Percentiles rank a stretch among this genome's conserved stretches.
Conservation (phyloP, 2,329 filamentous ascomycete genomes). For the Beauveria asiatica region DNA sequence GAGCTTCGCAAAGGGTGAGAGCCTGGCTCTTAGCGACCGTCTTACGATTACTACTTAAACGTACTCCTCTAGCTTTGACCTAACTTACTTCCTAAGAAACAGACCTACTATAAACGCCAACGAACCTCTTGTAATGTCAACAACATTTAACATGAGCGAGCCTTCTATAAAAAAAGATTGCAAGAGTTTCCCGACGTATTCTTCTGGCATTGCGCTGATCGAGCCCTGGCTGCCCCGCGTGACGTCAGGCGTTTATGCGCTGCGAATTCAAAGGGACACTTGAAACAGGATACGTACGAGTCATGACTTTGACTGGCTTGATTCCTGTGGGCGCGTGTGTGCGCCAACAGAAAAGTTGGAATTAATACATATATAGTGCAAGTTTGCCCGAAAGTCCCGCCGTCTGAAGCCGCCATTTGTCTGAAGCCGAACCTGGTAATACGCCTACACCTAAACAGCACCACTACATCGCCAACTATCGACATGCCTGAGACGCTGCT, state of each 20-base stretch:
- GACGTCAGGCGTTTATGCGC: neutral
- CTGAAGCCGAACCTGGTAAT: neutral
- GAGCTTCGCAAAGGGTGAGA: too few relatives aligned
- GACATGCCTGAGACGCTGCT: neutral
- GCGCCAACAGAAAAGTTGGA: neutral
- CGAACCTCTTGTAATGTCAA: too few relatives aligned
- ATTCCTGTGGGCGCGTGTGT: neutral
- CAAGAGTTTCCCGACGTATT: too few relatives aligned
- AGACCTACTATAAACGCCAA: too few relatives aligned
- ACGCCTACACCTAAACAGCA: neutral
- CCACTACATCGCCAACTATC: neutral
- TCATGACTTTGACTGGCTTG: neutral
- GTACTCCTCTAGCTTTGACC: too few relatives aligned
- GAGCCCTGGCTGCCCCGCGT: neutral
- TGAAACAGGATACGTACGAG: neutral
- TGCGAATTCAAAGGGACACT: neutral
- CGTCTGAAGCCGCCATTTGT: neutral
- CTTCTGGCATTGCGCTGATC: too few relatives aligned
- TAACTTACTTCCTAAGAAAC: too few relatives aligned
- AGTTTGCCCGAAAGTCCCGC: neutral
- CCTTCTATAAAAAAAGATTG: too few relatives aligned
- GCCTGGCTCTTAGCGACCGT: too few relatives aligned
- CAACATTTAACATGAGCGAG: too few relatives aligned
- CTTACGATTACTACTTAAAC: too few relatives aligned
- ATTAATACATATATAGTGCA: neutral